A percentile compares a stretch with the other conserved stretches of the same genome.
phyloP scores from a whole-genome alignment of 2,329 filamentous ascomycete genomes.

The Fusarium duplospermum region DNA sequence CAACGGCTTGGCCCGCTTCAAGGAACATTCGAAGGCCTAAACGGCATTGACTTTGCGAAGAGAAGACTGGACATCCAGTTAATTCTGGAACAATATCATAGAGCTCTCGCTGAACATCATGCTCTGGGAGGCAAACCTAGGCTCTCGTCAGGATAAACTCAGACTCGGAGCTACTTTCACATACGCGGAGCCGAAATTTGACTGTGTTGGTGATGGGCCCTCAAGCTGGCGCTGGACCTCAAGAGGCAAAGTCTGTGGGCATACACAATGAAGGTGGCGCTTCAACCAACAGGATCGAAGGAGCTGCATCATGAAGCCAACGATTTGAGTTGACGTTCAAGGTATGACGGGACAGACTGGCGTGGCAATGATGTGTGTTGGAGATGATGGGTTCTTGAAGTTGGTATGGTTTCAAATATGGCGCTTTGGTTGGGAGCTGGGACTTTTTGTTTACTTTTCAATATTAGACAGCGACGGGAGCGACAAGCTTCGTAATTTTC shows the following conservation, averaged over 20 bases:
- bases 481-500: neutral
- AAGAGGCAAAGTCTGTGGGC: neutral
- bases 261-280: neutral
- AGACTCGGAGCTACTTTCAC: neutral
- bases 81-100: neutral
- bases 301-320: neutral
- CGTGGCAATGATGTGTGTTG: neutral
- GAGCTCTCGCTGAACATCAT: neutral
- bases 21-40: neutral
- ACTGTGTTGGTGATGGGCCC: neutral
- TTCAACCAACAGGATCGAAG: neutral
- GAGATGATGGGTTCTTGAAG: neutral
- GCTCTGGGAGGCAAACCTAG: neutral
- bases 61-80: neutral
- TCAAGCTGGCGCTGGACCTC: neutral
- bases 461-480: constrained; percentile 27
- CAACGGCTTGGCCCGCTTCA: neutral
- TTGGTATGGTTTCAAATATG: constrained; percentile 1
- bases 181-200: neutral
- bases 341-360: neutral
- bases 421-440: constrained; percentile 21
- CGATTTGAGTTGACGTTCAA: neutral
- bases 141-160: neutral
- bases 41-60: neutral
- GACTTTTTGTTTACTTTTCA: constrained; percentile 2